A percentile compares a stretch with the other conserved stretches of the same genome.
Conservation (phyloP, 208 protist species). For the Leishmania lainsoni region DNA sequence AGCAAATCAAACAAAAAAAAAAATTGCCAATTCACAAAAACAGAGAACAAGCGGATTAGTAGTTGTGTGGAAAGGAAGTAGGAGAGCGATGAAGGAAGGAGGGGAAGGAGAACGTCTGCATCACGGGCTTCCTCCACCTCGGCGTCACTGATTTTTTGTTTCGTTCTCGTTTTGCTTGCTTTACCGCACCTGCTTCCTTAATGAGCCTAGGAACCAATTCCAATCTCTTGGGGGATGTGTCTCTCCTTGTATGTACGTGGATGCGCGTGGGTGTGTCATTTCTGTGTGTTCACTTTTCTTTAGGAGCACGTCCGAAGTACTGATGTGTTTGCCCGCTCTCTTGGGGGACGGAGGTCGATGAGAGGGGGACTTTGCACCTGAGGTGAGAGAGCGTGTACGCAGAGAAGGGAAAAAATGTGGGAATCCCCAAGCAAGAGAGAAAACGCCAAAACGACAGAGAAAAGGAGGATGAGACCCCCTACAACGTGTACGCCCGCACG, state of each 20-base stretch:
- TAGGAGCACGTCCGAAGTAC: not conserved
- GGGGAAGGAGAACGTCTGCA: not conserved
- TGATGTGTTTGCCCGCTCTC: not conserved
- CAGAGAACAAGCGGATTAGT: not conserved
- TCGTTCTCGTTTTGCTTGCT: not conserved
- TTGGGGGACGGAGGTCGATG: not conserved
- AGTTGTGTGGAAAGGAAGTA: not conserved
- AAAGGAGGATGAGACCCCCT: not conserved
- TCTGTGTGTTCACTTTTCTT: too few relatives aligned
- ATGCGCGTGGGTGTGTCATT: not conserved
- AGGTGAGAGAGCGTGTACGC: not conserved
- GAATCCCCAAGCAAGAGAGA: not conserved
- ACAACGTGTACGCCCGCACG: not conserved
- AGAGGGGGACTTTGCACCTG: not conserved
- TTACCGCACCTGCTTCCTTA: not conserved
- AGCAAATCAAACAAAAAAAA: slow-evolving; percentile 4
- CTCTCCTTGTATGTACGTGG: not conserved
- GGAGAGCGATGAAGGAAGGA: not conserved
- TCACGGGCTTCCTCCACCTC: not conserved
- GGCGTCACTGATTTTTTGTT: not conserved
- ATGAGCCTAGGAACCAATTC: not conserved
- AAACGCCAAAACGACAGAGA: not conserved
- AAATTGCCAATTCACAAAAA: not conserved
- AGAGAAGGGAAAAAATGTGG: not conserved
- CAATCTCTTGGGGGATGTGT: not conserved